Evolutionary conservation across 2,329 filamentous ascomycete species (phyloP), one percentile per base, ranked within the genome.

Genomic region (Aspergillus brasiliensis): DNA sequence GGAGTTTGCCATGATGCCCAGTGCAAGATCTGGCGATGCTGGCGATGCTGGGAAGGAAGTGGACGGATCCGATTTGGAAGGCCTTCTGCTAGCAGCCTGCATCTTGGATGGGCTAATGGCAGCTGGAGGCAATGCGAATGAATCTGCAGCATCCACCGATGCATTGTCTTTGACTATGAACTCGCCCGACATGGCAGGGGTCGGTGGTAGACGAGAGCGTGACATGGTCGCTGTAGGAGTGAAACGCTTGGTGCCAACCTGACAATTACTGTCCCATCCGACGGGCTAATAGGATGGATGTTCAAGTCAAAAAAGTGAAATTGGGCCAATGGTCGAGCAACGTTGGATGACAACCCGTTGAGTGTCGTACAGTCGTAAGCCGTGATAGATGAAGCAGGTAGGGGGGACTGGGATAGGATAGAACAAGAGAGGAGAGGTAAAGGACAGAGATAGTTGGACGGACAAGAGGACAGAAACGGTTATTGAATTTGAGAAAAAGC

Each of bases 111-210:
- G 67, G 49, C 69, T 73, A 19, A 76, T 59, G 25, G 75, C 75
- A 5, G 75, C 75, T 2, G 75, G 74, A 23, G 75, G 75, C 19
- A 77, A 59, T n/a, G 71, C 62, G 62, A 77, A 76, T 5, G 62
- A 51, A 60, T 77, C 75, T n/a, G 69, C 54, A 19, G 68, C 69
- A 52, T 74, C 72, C 11, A 66, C 49, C 23, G 54, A 62, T 15
- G 70, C 60, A 55, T 75, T 68, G 31, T 77, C 75, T 55, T 75
- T 76, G 65, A 76, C 69, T 48, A 67, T 72, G 47, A 77, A 66
- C 58, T 73, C 74, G 23, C 74, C 75, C 15, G 75, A 77, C 71
- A 77, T 76, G 56, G 74, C 66, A 42, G 75, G 75, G 5, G 74
- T 76, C 37, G 72, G 73, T 49, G 73, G 74, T n/a, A 74, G 68